A percentile compares a stretch with the other conserved stretches of the same genome.
phyloP scores from a whole-genome alignment of 345 rosid species.

The Melastoma malabathricum region DNA sequence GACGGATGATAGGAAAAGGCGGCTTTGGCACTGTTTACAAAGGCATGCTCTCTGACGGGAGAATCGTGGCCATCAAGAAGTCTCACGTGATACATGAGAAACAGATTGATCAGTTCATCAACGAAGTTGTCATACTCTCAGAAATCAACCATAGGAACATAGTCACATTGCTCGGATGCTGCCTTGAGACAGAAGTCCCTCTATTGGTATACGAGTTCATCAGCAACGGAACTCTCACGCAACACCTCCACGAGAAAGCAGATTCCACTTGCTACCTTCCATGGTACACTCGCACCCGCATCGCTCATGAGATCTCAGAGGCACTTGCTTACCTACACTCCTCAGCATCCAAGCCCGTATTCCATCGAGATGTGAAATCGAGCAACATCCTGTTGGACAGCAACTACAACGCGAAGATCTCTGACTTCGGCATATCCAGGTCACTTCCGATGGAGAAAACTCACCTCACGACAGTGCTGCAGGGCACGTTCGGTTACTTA shows the following conservation, averaged over 20 bases:
- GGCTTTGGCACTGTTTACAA: slow-evolving; percentile 15
- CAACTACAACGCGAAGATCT: slow-evolving; percentile 9
- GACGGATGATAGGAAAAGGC: slow-evolving; percentile 10
- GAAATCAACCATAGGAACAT: slow-evolving; percentile 14
- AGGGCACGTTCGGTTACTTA: slow-evolving; percentile 15
- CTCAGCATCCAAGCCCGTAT: slow-evolving; percentile 7
- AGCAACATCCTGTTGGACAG: slow-evolving; percentile 14
- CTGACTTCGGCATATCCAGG: slow-evolving; percentile 12
- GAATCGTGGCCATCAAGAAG: slow-evolving; percentile 12
- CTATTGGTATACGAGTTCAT: slow-evolving; percentile 13
- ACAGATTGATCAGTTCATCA: slow-evolving; percentile 11
- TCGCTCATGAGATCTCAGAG: slow-evolving; percentile 11
- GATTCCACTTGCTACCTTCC: slow-evolving; percentile 3
- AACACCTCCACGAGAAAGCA: slow-evolving; percentile 5
- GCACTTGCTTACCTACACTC: slow-evolving; percentile 14
- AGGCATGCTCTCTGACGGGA: slow-evolving; percentile 11
- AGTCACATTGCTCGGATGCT: slow-evolving; percentile 13
- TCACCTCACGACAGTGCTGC: slow-evolving; percentile 10
- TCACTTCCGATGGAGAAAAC: slow-evolving; percentile 7
- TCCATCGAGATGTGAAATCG: slow-evolving; percentile 13
- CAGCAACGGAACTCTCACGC: slow-evolving; percentile 12
- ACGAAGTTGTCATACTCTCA: slow-evolving; percentile 12
- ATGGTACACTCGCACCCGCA: slow-evolving; percentile 9
- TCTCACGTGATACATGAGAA: slow-evolving; percentile 9
- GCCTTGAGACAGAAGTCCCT: slow-evolving; percentile 11